phyloP scores from a whole-genome alignment of 1,284 basidiomycete genomes.

The Ganoderma meredithae region DNA sequence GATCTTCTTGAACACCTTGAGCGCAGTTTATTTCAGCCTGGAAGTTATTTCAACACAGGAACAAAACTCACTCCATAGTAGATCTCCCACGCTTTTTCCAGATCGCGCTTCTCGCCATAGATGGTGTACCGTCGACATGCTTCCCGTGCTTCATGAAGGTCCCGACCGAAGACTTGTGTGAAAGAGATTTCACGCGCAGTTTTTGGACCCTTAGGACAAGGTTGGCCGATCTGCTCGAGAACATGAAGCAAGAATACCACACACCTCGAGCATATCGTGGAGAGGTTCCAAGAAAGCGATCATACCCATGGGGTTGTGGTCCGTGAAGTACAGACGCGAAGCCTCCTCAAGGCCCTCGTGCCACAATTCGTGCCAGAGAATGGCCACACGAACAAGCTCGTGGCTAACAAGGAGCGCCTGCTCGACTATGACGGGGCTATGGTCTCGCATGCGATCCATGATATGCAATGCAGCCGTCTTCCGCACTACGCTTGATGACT shows the following conservation, averaged over 20 bases:
- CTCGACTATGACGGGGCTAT: conserved; percentile 88
- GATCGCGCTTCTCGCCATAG: conserved; percentile 88
- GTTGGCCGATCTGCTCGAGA: conserved; percentile 9
- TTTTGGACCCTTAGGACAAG: conserved; percentile 76
- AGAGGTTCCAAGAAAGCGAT: conserved; percentile 93
- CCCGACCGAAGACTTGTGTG: conserved; percentile 93
- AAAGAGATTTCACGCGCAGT: conserved; percentile 97
- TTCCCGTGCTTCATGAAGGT: conserved; percentile 94
- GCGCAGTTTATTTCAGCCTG: not conserved
- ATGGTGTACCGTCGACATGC: conserved; percentile 89
- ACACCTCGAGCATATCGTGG: conserved; percentile 86
- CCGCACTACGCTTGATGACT: conserved; percentile 89
- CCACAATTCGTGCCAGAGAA: conserved; percentile 99
- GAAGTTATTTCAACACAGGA: not conserved
- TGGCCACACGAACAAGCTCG: conserved; percentile 97
- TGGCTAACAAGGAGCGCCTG: conserved; percentile 95
- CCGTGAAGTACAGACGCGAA: conserved; percentile 96
- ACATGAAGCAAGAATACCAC: not conserved
- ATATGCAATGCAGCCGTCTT: conserved; percentile 88
- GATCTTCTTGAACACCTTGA: conserved; percentile 93
- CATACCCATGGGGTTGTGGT: conserved; percentile 99
- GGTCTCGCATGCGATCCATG: conserved; percentile 95
- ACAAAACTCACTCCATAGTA: conserved; percentile 83
- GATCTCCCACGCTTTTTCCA: conserved; percentile 99
- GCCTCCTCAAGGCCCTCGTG: conserved; percentile 99